Conservation (phyloP, 2,329 filamentous ascomycete species). For the Aspergillus glaucus region DNA sequence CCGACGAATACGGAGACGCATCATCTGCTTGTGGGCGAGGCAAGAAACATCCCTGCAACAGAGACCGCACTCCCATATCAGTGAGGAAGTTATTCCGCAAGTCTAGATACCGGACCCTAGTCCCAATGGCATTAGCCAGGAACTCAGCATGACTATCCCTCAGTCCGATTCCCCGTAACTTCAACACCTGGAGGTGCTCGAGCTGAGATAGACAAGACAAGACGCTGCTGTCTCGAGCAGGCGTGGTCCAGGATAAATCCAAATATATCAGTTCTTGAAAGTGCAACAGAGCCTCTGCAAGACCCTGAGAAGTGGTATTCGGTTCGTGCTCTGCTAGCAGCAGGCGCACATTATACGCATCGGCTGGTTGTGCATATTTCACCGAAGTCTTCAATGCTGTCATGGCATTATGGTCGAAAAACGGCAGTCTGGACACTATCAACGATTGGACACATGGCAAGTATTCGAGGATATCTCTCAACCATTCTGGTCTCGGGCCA, state of each 20-base stretch:
- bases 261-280: slow-evolving; percentile 53
- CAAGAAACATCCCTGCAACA: slow-evolving; percentile 48
- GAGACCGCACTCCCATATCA: slow-evolving; percentile 46
- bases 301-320: slow-evolving; percentile 52
- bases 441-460: slow-evolving; percentile 55
- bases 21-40: slow-evolving; percentile 6
- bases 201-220: slow-evolving; percentile 43
- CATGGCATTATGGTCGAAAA: slow-evolving; percentile 56
- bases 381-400: slow-evolving; percentile 39
- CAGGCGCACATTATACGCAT: slow-evolving; percentile 45
- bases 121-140: slow-evolving; percentile 48
- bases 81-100: slow-evolving; percentile 53
- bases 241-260: slow-evolving; percentile 50
- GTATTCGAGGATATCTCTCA: slow-evolving; percentile 52
- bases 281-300: slow-evolving; percentile 46
- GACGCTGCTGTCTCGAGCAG: slow-evolving; percentile 45
- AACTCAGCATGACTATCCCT: slow-evolving; percentile 48
- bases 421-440: slow-evolving; percentile 53
- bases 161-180: slow-evolving; percentile 49
- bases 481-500: slow-evolving; percentile 53
- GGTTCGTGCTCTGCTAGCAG: slow-evolving; percentile 52
- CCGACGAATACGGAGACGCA: slow-evolving; percentile 4
- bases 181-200: slow-evolving; percentile 50
- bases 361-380: slow-evolving; percentile 1
- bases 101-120: slow-evolving; percentile 51